Percentiles rank a stretch among this genome's conserved stretches.
Conservation (phyloP, 495 filamentous ascomycete species). For the Podospora australis region DNA sequence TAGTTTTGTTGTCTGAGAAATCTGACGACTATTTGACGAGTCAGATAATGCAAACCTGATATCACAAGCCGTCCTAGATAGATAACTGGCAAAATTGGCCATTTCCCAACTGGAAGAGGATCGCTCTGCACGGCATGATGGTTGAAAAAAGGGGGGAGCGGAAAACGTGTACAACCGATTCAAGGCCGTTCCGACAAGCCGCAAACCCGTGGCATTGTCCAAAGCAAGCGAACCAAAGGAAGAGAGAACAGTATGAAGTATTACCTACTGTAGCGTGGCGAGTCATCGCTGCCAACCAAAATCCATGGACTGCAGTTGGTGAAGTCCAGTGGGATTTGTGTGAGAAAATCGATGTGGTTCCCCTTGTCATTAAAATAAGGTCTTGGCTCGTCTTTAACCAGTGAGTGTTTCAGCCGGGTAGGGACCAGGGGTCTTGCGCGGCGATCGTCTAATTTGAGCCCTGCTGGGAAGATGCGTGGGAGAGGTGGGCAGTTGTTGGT, state of each 20-base stretch:
- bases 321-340: not conserved
- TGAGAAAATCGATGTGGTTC: not conserved
- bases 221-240: no score
- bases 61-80: no score
- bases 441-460: constrained; percentile 28
- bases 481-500: no score
- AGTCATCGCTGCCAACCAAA: constrained; percentile 8
- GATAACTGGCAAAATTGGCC: no score
- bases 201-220: no score
- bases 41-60: no score
- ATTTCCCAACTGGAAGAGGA: no score
- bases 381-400: constrained; percentile 22
- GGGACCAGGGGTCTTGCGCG: constrained; percentile 17
- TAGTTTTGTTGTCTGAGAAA: no score
- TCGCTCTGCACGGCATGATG: not conserved
- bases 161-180: not conserved
- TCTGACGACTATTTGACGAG: no score
- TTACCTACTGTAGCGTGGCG: no score
- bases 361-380: constrained; percentile 23
- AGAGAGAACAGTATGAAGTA: no score
- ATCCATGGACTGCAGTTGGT: not conserved
- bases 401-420: constrained; percentile 28
- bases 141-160: not conserved
- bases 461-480: constrained; percentile 5
- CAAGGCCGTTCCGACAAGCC: no score